These are phyloP conservation scores for Capsicum rhomboideum DNA, from an alignment of 257 asterid genomes.

Conservation along the genomic window DNA sequence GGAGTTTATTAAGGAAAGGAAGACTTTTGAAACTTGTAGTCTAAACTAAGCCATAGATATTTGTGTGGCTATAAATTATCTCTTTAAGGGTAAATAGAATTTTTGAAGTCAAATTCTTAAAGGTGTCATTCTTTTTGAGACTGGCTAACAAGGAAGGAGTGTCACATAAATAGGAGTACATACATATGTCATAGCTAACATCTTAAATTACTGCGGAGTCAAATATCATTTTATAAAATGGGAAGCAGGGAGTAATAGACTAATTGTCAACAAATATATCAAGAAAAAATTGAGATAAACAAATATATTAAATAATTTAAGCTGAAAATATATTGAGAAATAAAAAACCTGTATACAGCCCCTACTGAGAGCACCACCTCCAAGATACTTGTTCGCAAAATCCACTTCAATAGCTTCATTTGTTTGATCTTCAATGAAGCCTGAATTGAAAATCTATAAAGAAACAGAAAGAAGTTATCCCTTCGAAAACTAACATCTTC, in stretches of 20 bases:
- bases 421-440: slow-evolving; percentile 70
- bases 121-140: neutral
- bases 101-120: neutral
- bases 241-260: neutral
- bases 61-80: neutral
- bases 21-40: neutral
- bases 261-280: neutral
- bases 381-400: slow-evolving; percentile 76
- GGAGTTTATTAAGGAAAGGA: neutral
- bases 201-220: neutral
- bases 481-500: neutral
- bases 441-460: slow-evolving; percentile 47
- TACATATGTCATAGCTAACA: neutral
- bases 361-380: slow-evolving; percentile 82
- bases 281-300: neutral
- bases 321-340: neutral
- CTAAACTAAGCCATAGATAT: neutral
- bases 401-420: slow-evolving; percentile 78
- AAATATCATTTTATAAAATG: neutral
- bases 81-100: neutral
- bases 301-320: neutral
- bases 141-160: neutral
- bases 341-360: slow-evolving; percentile 72
- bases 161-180: neutral
- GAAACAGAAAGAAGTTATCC: neutral